phyloP scores from a whole-genome alignment of 1,284 basidiomycete genomes.

The Boletus semigastroideus region DNA sequence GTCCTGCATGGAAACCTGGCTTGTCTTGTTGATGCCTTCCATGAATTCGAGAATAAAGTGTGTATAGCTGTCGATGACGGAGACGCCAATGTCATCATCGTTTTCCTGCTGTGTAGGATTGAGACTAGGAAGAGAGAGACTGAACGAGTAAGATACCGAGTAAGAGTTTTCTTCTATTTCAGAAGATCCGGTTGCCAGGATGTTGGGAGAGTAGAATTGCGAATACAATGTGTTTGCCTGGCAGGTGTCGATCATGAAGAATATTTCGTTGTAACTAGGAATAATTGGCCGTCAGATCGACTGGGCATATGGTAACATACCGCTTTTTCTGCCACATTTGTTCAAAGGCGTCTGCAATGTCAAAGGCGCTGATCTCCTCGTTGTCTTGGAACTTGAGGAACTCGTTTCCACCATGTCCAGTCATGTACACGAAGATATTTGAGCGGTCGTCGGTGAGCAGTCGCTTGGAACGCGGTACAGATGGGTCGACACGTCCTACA shows the following conservation, averaged over 20 bases:
- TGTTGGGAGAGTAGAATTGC: constrained; percentile 94
- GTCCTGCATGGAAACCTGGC: constrained; percentile 77
- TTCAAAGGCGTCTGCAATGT: constrained; percentile 95
- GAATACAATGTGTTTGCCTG: constrained; percentile 97
- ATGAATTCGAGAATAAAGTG: constrained; percentile 91
- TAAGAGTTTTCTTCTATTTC: constrained; percentile 91
- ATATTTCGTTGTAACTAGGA: constrained; percentile 88
- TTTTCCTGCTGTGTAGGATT: constrained; percentile 75
- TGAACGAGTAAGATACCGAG: constrained; percentile 59
- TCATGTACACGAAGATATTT: constrained; percentile 98
- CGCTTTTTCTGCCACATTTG: constrained; percentile 98
- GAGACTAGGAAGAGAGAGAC: constrained; percentile 1
- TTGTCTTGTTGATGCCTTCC: constrained; percentile 91
- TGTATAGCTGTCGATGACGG: constrained; percentile 94
- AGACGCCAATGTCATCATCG: constrained; percentile 91
- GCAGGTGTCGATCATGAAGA: constrained; percentile 99
- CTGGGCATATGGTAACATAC: constrained; percentile 39
- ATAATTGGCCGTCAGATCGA: not conserved
- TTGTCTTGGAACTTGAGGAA: constrained; percentile 99
- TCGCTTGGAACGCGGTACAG: constrained; percentile 87
- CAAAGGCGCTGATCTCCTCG: constrained; percentile 95
- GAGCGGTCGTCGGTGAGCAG: constrained; percentile 89
- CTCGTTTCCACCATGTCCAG: constrained; percentile 96
- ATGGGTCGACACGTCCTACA: constrained; percentile 69
- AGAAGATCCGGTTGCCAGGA: constrained; percentile 92